Evolutionary conservation across 768 basidiomycete species (phyloP).

Genomic region (Exidia glandulosa): DNA sequence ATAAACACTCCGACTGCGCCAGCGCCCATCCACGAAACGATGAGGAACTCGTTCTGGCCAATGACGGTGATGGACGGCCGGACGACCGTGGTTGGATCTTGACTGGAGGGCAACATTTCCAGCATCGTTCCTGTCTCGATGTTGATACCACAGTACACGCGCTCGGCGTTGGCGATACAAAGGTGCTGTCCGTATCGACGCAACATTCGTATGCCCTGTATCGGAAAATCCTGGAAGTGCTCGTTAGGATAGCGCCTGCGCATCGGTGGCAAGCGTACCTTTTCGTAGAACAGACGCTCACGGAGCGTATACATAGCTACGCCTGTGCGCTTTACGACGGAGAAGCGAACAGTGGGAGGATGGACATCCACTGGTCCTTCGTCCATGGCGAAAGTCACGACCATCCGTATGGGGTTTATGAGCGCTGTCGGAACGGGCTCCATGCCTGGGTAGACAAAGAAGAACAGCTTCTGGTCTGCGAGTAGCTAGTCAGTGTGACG

Average conservation of each 20-base stretch:
- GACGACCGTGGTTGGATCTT: conserved; percentile 34
- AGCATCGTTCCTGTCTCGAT: conserved; percentile 58
- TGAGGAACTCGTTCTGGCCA: conserved; percentile 68
- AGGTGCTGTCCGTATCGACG: conserved; percentile 50
- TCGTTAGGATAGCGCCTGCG: too few relatives aligned
- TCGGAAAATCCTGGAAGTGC: not conserved
- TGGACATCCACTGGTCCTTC: conserved; percentile 25
- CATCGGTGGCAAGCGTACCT: conserved; percentile 28
- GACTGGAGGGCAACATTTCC: conserved; percentile 69
- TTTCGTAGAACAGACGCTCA: conserved; percentile 50
- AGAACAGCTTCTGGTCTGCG: conserved; percentile 54
- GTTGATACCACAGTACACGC: conserved; percentile 68
- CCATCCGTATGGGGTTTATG: conserved; percentile 73
- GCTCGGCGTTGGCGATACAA: conserved; percentile 61
- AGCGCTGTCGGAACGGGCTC: conserved; percentile 49
- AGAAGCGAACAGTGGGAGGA: conserved; percentile 47
- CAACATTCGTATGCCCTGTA: conserved; percentile 25
- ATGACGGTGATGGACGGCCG: conserved; percentile 71
- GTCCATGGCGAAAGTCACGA: conserved; percentile 73
- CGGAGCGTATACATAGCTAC: conserved; percentile 57
- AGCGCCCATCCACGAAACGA: conserved; percentile 74
- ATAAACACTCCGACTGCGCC: conserved; percentile 82
- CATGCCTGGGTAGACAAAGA: conserved; percentile 72
- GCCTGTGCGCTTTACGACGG: conserved; percentile 53
- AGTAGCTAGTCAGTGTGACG: too few relatives aligned